Base-by-base conservation (phyloP, 768 basidiomycete species). In the Mycena amicta region DNA sequence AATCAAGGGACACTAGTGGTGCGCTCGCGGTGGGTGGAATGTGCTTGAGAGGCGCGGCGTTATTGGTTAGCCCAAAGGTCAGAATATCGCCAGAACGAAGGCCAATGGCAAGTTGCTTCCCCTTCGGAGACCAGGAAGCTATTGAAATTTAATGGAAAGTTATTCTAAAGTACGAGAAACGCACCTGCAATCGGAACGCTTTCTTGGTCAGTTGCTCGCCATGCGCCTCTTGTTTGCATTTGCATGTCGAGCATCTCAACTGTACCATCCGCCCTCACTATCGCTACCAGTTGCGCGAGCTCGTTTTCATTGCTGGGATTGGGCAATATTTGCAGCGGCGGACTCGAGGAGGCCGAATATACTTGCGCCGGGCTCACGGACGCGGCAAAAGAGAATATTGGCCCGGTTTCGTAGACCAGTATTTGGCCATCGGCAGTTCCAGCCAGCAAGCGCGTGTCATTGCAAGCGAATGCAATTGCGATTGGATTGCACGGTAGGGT, bases 81-180 rank as follows among this genome's bases (percentile, higher is more conserved):
- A 90, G 68, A 37, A 93, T 86, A 53, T 88, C 87, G 2, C 91
- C 90, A 20, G 77, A 80, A 62, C 82, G 82, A 16, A 92, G 72
- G 23, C 88, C 92, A 46, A 93, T 81, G 1, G 89, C 90, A 40
- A 93, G 77, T 55, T 93, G 91, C 68, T 91, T 93, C 45, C 91
- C 92, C 69, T 91, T 92, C 1, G 91, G 89, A 3, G 91, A 93
- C 91, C 92, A 93, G 13, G 88, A 83, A 8, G 88, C 92, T 93
- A 56, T 12, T 33, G 33, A 15, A 47, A 52, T 31, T 62, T 57
- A 64, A 26, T 8, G 15, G 22, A 46, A 25, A 62, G 54, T 30
- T 45, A 52, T 46, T 30, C 0, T 3, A 4, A 27, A 29, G 51
- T 23, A 50, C 33, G 60, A 40, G 4, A 56, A 57, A 76, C 87